Base-by-base conservation (phyloP, 192 early-diverging fungal species). In the Jimgerdemannia lactiflua region DNA sequence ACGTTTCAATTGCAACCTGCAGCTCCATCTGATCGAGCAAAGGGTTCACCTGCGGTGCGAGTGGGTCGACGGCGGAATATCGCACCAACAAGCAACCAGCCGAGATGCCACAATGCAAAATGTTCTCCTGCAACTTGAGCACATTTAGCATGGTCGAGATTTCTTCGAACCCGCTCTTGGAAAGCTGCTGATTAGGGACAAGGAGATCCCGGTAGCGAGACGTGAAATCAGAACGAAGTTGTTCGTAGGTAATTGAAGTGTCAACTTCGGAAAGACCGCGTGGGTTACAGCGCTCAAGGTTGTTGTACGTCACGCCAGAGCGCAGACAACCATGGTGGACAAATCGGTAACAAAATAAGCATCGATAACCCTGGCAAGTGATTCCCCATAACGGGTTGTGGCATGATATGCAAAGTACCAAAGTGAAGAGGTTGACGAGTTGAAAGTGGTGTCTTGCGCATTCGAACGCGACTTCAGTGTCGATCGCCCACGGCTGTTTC, bases 381-480 rank as follows among this genome's bases (percentile, higher is more conserved):
- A 86, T 73, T 14, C 89, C 89, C 89, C 89, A 90, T 14, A 90
- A 67, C 7, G 89, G 89, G 29, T 80, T 42, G 9, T 76, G 77
- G 67, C 89, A 90, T 43, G 79, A 78, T 3, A 77, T 72, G 70
- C 89, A 90, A 0, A 90, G 79, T 43, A 83, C 78, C 8, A 88
- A 76, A 17, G 89, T 87, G 64, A 85, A 90, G 14, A 87, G 42
- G 43, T 90, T 90, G 6, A 86, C 82, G 4, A 88, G 78, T 17
- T 84, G 84, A 68, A 90, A 83, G 29, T 80, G 68, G 68, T 90
- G 89, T 8, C 86, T 78, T 2, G 74, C 42, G n/a, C 83, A 29
- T 69, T 8, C 14, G 77, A 42, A n/a, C 59, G 64, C 3, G 74
- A 64, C 43, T 69, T 44, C 17, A 41, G 67, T 77, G 39, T 65